Base-by-base conservation (phyloP, 2,329 filamentous ascomycete genomes). In the Colletotrichum sp. region DNA sequence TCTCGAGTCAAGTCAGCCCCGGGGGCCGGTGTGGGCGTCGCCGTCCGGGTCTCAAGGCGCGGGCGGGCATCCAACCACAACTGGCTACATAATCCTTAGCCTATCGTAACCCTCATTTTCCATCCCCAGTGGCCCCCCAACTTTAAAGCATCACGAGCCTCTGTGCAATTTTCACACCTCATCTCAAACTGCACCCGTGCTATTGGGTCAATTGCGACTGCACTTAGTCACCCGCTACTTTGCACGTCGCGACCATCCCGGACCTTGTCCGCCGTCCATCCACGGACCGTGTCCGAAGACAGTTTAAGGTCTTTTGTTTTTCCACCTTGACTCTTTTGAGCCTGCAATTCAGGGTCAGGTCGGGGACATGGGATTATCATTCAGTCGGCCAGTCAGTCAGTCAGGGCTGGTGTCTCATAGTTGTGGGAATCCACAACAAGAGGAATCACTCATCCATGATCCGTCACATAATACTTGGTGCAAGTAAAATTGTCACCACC, bases 101-200 rank as follows among this genome's bases (percentile, higher is more conserved):
- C 73, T 61, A 76, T 69, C 44, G 69, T 72, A 76, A 76, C 44
- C 44, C 32, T 76, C 72, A 61, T 29, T 39, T 68, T 66, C 5
- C 39, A 44, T 36, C 36, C 61, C 61, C 34, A 62, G 68, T 71
- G 72, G 52, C 36, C 57, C 66, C 67, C 16, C 63, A 72, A 76
- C 73, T 72, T 64, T 68, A 72, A 75, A 72, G 73, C 73, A 69
- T 76, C 73, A 76, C 73, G 73, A 76, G 73, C 73, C 63, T 63
- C 69, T 67, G 16, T 68, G 63, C 73, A 72, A 61, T 76, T 76
- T 76, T 76, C 70, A 72, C 63, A 57, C 69, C 57, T 76, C 73
- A 64, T 76, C 73, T 76, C 69, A 76, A 76, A 76, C 69, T 55
- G 69, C 69, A 72, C 55, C 73, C 63, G 73, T 76, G 69, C 69